These are phyloP conservation scores for Podaxis sp. DNA, from an alignment of 768 basidiomycete genomes.

Conservation along the genomic window DNA sequence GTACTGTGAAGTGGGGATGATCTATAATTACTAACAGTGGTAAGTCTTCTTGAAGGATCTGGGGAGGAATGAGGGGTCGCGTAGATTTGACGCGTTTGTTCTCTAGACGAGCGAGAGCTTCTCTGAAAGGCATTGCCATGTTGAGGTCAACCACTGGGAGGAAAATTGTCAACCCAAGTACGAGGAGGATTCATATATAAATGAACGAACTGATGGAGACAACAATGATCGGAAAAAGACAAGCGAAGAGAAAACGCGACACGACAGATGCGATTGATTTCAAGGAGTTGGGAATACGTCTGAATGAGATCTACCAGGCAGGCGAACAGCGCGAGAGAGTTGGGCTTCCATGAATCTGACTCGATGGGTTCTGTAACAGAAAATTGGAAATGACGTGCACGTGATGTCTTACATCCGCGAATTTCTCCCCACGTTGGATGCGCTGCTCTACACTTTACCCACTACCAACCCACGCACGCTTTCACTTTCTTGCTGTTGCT, in stretches of 20 bases:
- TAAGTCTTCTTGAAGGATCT: slow-evolving; percentile 93
- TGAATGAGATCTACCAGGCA: neutral
- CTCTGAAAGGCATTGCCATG: slow-evolving; percentile 76
- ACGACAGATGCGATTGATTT: neutral
- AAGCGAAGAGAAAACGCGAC: neutral
- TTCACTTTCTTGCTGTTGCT: slow-evolving; percentile 14
- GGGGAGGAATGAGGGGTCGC: slow-evolving; percentile 89
- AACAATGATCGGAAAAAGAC: neutral
- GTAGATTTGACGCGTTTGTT: slow-evolving; percentile 86
- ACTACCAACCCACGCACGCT: slow-evolving; percentile 3
- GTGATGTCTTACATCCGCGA: slow-evolving; percentile 18
- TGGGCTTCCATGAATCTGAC: slow-evolving; percentile 3
- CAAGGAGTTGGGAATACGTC: neutral
- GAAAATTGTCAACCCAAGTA: slow-evolving; percentile 7
- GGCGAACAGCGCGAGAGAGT: neutral
- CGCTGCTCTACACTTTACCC: neutral
- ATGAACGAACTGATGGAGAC: slow-evolving; percentile 5
- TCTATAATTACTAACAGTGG: slow-evolving; percentile 56
- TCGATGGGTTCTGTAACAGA: neutral
- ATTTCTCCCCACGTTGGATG: slow-evolving; percentile 10
- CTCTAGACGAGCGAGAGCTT: slow-evolving; percentile 79
- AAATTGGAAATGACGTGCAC: slow-evolving; percentile 19
- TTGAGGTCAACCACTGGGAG: slow-evolving; percentile 47
- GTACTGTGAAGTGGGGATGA: neutral
- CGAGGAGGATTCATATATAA: neutral